Base-by-base conservation (phyloP, 176 grass and related monocot species). In the Saccharum officinarum region DNA sequence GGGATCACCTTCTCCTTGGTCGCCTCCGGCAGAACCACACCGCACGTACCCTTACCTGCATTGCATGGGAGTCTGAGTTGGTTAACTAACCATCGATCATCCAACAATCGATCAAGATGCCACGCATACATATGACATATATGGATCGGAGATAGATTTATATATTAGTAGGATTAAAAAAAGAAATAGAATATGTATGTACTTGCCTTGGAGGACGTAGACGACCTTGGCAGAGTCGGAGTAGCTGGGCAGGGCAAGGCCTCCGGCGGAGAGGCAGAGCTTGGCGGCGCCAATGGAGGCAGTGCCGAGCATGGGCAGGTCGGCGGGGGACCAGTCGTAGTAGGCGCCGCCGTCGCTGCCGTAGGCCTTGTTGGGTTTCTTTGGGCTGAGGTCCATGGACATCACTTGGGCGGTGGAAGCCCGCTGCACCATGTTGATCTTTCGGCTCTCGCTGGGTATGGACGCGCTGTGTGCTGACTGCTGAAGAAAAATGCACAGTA, bases 221-320 rank as follows among this genome's bases (percentile, higher is more conserved):
- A 91, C 93, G 30, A 98, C 93, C 74, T 98, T 98, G 59, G 91
- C 90, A 74, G 93, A 98, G 88, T 98, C 93, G 25, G 93, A 95
- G 83, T 95, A 98, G 85, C 80, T 92, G 23, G 96, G 96, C 16
- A 95, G 85, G 6, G 96, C 80, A 54, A 98, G 66, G 14, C 96
- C 93, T 26, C 67, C 78, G 78, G 82, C 84, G 69, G 78, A 47
- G 81, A 98, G 82, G 1, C 73, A 64, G 88, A 98, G 93, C 91
- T 98, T 98, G 38, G 93, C 87, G 8, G 88, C 93, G 25, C 96
- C 93, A 61, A 98, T 98, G 83, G 74, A 86, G 77, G 96, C 93
- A 45, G 75, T 18, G 17, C 57, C 80, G 80, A 98, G 96, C 88
- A 98, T 95, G 86, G 91, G 89, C 67, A 98, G 88, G 37, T 94